Conservation (phyloP, 768 basidiomycete genomes). For the Amanita exitialis region DNA sequence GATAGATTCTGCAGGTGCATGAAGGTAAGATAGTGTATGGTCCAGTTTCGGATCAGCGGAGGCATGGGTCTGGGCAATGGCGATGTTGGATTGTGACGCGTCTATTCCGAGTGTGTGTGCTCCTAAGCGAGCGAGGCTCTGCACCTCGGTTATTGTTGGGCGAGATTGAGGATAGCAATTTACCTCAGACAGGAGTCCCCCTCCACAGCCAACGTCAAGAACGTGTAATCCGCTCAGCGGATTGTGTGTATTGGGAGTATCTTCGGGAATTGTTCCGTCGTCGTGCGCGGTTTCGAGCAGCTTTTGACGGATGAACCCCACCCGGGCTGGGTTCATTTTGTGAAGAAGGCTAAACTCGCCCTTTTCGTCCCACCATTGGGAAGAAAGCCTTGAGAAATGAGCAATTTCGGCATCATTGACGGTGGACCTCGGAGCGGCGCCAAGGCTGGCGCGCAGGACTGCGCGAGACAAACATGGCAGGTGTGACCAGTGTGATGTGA, state of each 20-base stretch:
- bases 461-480: conserved; percentile 4
- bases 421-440: conserved; percentile 17
- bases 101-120: conserved; percentile 89
- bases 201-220: conserved; percentile 92
- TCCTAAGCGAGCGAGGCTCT: conserved; percentile 85
- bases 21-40: conserved; percentile 52
- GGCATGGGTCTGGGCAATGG: conserved; percentile 78
- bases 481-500: background rate
- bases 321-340: conserved; percentile 88
- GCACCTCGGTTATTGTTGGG: background rate
- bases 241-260: conserved; percentile 16
- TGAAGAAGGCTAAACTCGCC: conserved; percentile 88
- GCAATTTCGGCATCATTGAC: conserved; percentile 78
- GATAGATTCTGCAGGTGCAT: conserved; percentile 68
- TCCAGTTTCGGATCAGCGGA: conserved; percentile 60
- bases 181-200: conserved; percentile 88
- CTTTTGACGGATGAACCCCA: conserved; percentile 77
- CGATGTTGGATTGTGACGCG: conserved; percentile 80
- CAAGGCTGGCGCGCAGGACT: background rate
- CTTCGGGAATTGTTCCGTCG: conserved; percentile 28
- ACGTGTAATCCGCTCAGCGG: conserved; percentile 59
- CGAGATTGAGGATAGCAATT: conserved; percentile 10
- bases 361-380: conserved; percentile 93
- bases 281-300: conserved; percentile 53
- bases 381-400: conserved; percentile 81